phyloP scores from a whole-genome alignment of 345 rosid species.

The Hirschfeldia incana region DNA sequence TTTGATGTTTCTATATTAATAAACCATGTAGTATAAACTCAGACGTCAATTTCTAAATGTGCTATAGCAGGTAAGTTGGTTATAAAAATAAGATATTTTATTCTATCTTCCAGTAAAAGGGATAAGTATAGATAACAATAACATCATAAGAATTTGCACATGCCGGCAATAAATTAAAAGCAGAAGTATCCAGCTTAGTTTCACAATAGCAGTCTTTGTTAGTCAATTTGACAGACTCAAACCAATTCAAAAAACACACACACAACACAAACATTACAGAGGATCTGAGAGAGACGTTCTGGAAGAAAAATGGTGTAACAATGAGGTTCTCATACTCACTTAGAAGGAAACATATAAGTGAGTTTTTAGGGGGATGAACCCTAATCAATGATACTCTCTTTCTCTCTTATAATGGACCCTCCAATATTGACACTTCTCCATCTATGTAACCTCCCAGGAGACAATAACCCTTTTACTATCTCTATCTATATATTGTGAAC shows the following conservation, averaged over 20 bases:
- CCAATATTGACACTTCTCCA: slow-evolving; percentile 33
- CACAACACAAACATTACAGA: slow-evolving; percentile 37
- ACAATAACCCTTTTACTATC: slow-evolving; percentile 30
- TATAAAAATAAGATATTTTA: neutral
- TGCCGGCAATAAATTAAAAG: slow-evolving; percentile 33
- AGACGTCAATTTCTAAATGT: neutral
- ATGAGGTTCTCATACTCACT: slow-evolving; percentile 37
- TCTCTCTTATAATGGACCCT: slow-evolving; percentile 35
- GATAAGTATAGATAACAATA: slow-evolving; percentile 19
- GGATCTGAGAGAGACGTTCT: slow-evolving; percentile 37
- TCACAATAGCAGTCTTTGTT: slow-evolving; percentile 31
- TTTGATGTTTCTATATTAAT: neutral
- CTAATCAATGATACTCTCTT: slow-evolving; percentile 33
- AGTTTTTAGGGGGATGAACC: slow-evolving; percentile 38
- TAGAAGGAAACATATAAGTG: slow-evolving; percentile 20
- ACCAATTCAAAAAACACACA: slow-evolving; percentile 29
- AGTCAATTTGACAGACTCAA: slow-evolving; percentile 19
- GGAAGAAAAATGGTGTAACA: slow-evolving; percentile 34
- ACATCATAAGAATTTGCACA: slow-evolving; percentile 29
- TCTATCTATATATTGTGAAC: slow-evolving; percentile 35
- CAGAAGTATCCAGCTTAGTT: slow-evolving; percentile 34
- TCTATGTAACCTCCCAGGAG: slow-evolving; percentile 34
- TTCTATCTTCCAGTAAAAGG: neutral
- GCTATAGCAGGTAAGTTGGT: neutral
- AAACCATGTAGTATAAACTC: neutral